phyloP scores from a whole-genome alignment of 1,139 yeast species.

The Pichia terricola region DNA sequence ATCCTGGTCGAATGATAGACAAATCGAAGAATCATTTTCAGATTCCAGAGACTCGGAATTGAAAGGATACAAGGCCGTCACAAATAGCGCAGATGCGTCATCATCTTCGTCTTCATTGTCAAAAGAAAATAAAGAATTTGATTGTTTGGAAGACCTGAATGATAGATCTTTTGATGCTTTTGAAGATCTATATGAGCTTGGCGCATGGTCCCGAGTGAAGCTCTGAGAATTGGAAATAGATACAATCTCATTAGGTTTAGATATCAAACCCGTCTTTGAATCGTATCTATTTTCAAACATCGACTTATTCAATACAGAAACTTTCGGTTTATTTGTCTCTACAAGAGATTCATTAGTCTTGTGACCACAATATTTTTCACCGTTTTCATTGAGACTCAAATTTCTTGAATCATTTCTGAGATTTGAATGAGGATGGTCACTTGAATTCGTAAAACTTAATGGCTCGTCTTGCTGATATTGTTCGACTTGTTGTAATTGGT shows the following conservation, averaged over 20 bases:
- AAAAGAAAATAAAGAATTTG: neutral
- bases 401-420: neutral
- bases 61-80: conserved; percentile 69
- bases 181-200: no score
- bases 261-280: conserved; percentile 6
- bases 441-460: conserved; percentile 3
- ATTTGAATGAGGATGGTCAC: neutral
- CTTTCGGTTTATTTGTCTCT: conserved; percentile 13
- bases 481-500: no score
- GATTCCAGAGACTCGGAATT: conserved; percentile 60
- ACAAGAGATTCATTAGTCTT: no score
- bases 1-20: conserved; percentile 70
- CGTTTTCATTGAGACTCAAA: neutral
- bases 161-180: neutral
- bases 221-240: neutral
- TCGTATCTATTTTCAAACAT: conserved; percentile 16
- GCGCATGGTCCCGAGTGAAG: neutral
- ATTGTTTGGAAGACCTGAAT: neutral
- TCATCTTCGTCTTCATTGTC: conserved; percentile 11
- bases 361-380: no score
- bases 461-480: conserved; percentile 3
- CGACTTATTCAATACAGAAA: conserved; percentile 22
- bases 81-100: conserved; percentile 31
- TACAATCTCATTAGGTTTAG: neutral
- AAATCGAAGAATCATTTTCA: conserved; percentile 62